A percentile compares a stretch with the other conserved stretches of the same genome.
These are phyloP conservation scores for Alternaria conjuncta DNA, from an alignment of 2,329 filamentous ascomycete genomes.

Conservation along the genomic window DNA sequence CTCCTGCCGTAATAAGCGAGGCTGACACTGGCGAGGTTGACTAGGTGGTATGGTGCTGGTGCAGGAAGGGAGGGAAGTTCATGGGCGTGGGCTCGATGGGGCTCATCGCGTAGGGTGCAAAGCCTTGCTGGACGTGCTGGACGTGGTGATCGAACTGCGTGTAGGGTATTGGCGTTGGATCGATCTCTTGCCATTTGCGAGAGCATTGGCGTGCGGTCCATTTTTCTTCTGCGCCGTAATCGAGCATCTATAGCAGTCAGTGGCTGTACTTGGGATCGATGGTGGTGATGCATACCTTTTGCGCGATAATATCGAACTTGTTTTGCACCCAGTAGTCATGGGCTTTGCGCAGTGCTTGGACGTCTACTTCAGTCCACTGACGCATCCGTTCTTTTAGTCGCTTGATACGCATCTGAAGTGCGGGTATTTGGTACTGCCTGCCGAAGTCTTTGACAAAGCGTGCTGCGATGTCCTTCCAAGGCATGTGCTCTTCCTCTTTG, in stretches of 20 bases:
- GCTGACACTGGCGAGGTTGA: neutral
- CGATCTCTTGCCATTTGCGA: constrained; percentile 59
- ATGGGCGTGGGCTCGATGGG: constrained; percentile 39
- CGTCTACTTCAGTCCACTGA: constrained; percentile 59
- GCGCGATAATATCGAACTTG: constrained; percentile 61
- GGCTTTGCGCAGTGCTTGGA: constrained; percentile 57
- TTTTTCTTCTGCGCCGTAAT: constrained; percentile 57
- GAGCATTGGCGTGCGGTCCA: constrained; percentile 59
- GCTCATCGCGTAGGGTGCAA: constrained; percentile 46
- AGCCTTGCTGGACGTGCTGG: constrained; percentile 38
- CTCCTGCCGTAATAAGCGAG: neutral
- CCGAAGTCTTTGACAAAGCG: constrained; percentile 58
- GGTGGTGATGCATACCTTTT: constrained; percentile 49
- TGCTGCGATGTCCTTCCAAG: constrained; percentile 62
- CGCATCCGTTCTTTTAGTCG: constrained; percentile 59
- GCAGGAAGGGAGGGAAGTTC: constrained; percentile 41
- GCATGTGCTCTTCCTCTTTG: constrained; percentile 60
- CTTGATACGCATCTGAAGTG: constrained; percentile 63
- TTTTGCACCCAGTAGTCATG: constrained; percentile 61
- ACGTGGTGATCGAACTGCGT: constrained; percentile 43
- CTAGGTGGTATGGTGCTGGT: constrained; percentile 17
- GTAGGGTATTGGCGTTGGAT: constrained; percentile 42
- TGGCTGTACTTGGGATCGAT: constrained; percentile 7
- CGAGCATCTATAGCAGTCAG: constrained; percentile 54
- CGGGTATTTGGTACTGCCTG: constrained; percentile 58